Conservation (phyloP, 1,284 basidiomycete genomes). For the Heterobasidion annosum region DNA sequence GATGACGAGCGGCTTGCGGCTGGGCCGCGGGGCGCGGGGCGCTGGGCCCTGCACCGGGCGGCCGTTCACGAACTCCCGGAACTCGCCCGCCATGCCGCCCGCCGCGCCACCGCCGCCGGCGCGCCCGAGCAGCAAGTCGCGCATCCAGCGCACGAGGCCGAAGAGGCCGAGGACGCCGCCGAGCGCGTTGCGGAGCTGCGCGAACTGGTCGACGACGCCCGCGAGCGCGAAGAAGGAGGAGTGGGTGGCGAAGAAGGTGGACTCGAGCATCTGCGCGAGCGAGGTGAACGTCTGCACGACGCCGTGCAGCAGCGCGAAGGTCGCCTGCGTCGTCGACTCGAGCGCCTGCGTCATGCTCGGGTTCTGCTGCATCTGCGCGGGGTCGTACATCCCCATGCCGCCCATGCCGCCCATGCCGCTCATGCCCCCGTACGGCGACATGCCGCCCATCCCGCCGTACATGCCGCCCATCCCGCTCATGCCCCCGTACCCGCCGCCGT, state of each 20-base stretch:
- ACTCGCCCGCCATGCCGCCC: slow-evolving; percentile 44
- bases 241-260: slow-evolving; percentile 98
- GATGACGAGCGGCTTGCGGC: slow-evolving; percentile 86
- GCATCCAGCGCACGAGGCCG: slow-evolving; percentile 80
- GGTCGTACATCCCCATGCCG: slow-evolving; percentile 27
- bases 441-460: slow-evolving; percentile 29
- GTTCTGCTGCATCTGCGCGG: slow-evolving; percentile 37
- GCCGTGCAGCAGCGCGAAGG: slow-evolving; percentile 88
- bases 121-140: slow-evolving; percentile 51
- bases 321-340: slow-evolving; percentile 84
- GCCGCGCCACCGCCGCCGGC: slow-evolving; percentile 23
- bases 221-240: slow-evolving; percentile 99
- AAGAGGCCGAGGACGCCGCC: slow-evolving; percentile 93
- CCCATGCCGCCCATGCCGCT: slow-evolving; percentile 24
- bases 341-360: slow-evolving; percentile 81
- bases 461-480: slow-evolving; percentile 14
- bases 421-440: slow-evolving; percentile 29
- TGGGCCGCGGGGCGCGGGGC: slow-evolving; percentile 45
- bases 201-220: slow-evolving; percentile 94
- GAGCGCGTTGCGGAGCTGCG: slow-evolving; percentile 83
- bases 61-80: slow-evolving; percentile 62
- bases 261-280: slow-evolving; percentile 96
- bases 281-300: slow-evolving; percentile 96
- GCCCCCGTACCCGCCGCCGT: slow-evolving; percentile 28
- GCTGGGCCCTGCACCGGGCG: slow-evolving; percentile 47